Conservation (phyloP, 108 stramenopile species). For the Mayamaea pseudoterrestris region DNA sequence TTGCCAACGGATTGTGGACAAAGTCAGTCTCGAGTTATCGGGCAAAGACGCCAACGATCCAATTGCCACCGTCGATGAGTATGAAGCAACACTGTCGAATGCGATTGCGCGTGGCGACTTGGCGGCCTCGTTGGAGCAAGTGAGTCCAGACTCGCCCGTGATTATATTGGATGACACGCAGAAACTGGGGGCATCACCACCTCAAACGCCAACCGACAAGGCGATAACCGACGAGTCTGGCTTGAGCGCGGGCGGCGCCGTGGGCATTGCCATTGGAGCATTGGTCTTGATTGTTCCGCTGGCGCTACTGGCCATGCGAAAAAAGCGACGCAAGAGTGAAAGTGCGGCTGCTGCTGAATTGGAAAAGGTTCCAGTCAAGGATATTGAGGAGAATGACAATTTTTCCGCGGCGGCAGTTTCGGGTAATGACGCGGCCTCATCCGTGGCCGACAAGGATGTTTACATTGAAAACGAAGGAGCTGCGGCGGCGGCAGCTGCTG, state of each 20-base stretch:
- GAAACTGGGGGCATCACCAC: background rate
- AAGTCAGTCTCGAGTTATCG: slow-evolving; percentile 6
- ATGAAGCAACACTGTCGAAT: background rate
- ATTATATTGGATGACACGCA: slow-evolving; percentile 9
- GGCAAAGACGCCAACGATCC: background rate
- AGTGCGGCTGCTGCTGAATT: slow-evolving; percentile 12
- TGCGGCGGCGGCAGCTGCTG: slow-evolving; percentile 4
- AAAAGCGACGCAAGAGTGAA: slow-evolving; percentile 13
- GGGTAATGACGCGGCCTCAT: slow-evolving; percentile 1
- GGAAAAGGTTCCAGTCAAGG: background rate
- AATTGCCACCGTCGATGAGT: background rate
- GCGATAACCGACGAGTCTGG: slow-evolving; percentile 36
- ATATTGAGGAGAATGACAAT: slow-evolving; percentile 5
- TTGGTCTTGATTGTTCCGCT: slow-evolving; percentile 8
- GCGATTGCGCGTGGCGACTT: slow-evolving; percentile 18
- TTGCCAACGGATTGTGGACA: slow-evolving; percentile 2
- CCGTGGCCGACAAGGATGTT: background rate
- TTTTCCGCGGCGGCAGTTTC: slow-evolving; percentile 11
- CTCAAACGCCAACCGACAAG: slow-evolving; percentile 4
- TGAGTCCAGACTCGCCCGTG: slow-evolving; percentile 20
- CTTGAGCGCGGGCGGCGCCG: background rate
- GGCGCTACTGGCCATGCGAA: no score
- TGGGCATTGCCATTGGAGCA: background rate
- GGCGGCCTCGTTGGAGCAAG: slow-evolving; percentile 8
- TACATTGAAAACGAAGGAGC: slow-evolving; percentile 3